Evolutionary conservation across 352 stramenopile genomes (phyloP).

Genomic region (Phytophthora kernoviae): DNA sequence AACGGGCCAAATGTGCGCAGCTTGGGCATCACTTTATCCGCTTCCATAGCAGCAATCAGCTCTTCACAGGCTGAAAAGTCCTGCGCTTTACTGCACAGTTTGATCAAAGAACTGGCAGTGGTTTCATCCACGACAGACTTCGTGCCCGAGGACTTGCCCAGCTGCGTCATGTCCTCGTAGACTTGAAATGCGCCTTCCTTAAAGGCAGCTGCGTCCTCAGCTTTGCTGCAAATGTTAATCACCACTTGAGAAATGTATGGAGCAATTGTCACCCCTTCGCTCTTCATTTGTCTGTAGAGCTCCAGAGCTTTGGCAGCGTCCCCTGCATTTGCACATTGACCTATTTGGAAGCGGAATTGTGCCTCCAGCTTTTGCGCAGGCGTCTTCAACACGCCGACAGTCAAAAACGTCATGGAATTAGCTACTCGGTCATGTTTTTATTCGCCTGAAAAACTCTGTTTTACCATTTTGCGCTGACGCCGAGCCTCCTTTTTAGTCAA

Average conservation of each 20-base stretch:
- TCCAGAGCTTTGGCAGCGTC: constrained; percentile 48
- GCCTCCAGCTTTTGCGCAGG: constrained; percentile 42
- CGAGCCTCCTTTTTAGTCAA: constrained; percentile 46
- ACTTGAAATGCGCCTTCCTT: constrained; percentile 52
- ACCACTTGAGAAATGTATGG: constrained; percentile 65
- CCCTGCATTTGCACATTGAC: constrained; percentile 43
- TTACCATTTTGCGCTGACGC: constrained; percentile 57
- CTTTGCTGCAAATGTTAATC: constrained; percentile 66
- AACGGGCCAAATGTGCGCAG: constrained; percentile 77
- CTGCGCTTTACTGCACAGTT: constrained; percentile 65
- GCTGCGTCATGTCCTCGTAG: constrained; percentile 72
- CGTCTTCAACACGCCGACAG: constrained; percentile 28
- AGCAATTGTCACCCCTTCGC: constrained; percentile 30
- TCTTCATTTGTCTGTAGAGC: constrained; percentile 62
- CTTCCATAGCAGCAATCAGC: constrained; percentile 61
- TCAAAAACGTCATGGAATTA: background rate
- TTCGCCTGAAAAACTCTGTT: background rate
- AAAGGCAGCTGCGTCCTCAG: constrained; percentile 37
- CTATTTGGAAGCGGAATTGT: constrained; percentile 48
- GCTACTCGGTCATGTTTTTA: background rate
- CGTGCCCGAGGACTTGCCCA: constrained; percentile 20
- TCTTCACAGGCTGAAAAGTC: constrained; percentile 58
- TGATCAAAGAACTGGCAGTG: constrained; percentile 78
- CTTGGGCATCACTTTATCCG: constrained; percentile 53
- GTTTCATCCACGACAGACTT: constrained; percentile 53